Conservation (phyloP, 148 eudicot genomes). For the Rhododendron simsii region DNA sequence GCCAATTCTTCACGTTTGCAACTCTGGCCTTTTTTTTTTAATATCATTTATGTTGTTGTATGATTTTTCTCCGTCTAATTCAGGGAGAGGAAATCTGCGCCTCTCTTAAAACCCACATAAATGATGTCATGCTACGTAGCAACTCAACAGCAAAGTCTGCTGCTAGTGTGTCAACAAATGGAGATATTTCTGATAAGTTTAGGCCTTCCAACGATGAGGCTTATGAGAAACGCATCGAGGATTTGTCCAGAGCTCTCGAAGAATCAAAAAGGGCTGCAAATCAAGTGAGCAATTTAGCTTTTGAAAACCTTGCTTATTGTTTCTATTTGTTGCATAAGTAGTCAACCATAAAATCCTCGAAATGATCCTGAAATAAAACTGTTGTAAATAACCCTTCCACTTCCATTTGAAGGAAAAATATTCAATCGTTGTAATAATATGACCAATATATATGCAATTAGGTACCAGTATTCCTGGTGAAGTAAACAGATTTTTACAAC, state of each 20-base stretch:
- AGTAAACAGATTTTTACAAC: background rate
- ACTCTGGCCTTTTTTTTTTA: background rate
- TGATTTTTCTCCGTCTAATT: constrained; percentile 10
- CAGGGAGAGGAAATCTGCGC: constrained; percentile 99
- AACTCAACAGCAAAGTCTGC: constrained; percentile 81
- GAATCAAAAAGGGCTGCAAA: constrained; percentile 68
- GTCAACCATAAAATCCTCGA: background rate
- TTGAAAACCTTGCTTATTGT: background rate
- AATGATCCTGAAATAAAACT: background rate
- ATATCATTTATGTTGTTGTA: background rate
- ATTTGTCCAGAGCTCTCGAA: constrained; percentile 73
- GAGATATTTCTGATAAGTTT: constrained; percentile 45
- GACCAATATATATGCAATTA: background rate
- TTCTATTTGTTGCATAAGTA: background rate
- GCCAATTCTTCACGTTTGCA: background rate
- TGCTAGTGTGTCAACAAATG: constrained; percentile 55
- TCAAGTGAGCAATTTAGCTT: constrained; percentile 39
- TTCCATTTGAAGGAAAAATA: background rate
- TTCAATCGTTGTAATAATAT: background rate
- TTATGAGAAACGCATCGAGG: constrained; percentile 69
- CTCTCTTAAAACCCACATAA: constrained; percentile 96
- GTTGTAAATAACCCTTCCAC: background rate
- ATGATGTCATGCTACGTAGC: constrained; percentile 96
- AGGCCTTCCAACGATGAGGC: constrained; percentile 50
- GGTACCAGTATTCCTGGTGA: background rate